Evolutionary conservation across 805 yeast species (phyloP).

Genomic region (Candida ascalaphidarum): DNA sequence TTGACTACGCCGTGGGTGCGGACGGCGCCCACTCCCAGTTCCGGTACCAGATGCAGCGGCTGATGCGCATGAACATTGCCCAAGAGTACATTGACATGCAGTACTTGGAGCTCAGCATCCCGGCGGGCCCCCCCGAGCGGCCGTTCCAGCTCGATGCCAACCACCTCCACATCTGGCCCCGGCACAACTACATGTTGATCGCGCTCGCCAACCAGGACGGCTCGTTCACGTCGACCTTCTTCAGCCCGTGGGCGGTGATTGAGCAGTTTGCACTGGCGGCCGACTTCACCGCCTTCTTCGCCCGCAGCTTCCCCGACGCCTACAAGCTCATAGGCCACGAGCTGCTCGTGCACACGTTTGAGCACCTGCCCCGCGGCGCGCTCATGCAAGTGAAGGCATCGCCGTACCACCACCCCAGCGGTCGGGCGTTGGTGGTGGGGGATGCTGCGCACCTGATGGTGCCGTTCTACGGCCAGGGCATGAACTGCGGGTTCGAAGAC

Average conservation of each 20-base stretch:
- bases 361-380: conserved; percentile 65
- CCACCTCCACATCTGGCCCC: conserved; percentile 90
- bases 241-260: conserved; percentile 68
- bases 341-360: conserved; percentile 39
- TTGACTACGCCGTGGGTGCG: conserved; percentile 68
- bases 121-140: conserved; percentile 32
- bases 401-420: conserved; percentile 58
- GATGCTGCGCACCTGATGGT: conserved; percentile 98
- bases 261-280: conserved; percentile 40
- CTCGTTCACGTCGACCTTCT: conserved; percentile 82
- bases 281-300: conserved; percentile 47
- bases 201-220: conserved; percentile 83
- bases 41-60: conserved; percentile 59
- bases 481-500: conserved; percentile 95
- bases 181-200: conserved; percentile 78
- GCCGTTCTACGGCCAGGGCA: conserved; percentile 96
- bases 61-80: conserved; percentile 55
- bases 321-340: conserved; percentile 55
- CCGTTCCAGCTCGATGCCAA: conserved; percentile 55
- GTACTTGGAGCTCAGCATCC: conserved; percentile 73
- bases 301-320: conserved; percentile 66
- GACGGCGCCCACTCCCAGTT: conserved; percentile 81
- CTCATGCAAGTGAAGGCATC: conserved; percentile 61
- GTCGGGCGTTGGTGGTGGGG: conserved; percentile 64
- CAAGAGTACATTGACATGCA: conserved; percentile 81